phyloP scores from a whole-genome alignment of 2,329 filamentous ascomycete genomes.

The Cladosporium sp. region DNA sequence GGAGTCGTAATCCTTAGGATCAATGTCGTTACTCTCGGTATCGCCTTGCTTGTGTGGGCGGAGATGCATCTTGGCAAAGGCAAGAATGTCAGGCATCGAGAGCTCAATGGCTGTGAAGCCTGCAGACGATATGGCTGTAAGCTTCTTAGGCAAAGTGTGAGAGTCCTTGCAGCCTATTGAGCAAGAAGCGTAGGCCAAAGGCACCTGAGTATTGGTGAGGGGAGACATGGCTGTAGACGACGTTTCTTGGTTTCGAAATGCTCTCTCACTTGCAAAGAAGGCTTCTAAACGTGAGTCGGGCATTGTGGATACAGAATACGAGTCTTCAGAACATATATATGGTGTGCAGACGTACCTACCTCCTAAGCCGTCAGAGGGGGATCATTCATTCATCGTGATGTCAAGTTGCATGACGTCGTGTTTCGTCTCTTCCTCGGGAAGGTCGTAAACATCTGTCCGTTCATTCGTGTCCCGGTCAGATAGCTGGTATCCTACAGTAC shows the following conservation, averaged over 20 bases:
- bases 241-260: background rate
- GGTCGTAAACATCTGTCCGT: background rate
- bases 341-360: background rate
- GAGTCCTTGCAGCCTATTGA: slow-evolving; percentile 48
- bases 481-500: background rate
- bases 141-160: slow-evolving; percentile 56
- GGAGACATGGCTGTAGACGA: slow-evolving; percentile 1
- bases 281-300: slow-evolving; percentile 16
- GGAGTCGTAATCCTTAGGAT: slow-evolving; percentile 55
- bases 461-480: background rate
- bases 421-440: background rate
- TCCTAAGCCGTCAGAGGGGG: background rate
- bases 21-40: slow-evolving; percentile 36
- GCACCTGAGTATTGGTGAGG: slow-evolving; percentile 35
- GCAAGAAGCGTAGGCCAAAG: slow-evolving; percentile 53
- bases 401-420: slow-evolving; percentile 11
- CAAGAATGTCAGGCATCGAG: slow-evolving; percentile 66
- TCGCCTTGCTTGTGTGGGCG: slow-evolving; percentile 30
- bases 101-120: slow-evolving; percentile 70
- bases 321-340: background rate
- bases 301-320: slow-evolving; percentile 8
- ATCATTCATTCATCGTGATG: slow-evolving; percentile 13
- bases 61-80: slow-evolving; percentile 54
- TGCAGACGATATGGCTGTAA: slow-evolving; percentile 58
- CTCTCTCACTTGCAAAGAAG: slow-evolving; percentile 13